Evolutionary conservation across 768 basidiomycete species (phyloP).

Genomic region (Amanita thiersii): DNA sequence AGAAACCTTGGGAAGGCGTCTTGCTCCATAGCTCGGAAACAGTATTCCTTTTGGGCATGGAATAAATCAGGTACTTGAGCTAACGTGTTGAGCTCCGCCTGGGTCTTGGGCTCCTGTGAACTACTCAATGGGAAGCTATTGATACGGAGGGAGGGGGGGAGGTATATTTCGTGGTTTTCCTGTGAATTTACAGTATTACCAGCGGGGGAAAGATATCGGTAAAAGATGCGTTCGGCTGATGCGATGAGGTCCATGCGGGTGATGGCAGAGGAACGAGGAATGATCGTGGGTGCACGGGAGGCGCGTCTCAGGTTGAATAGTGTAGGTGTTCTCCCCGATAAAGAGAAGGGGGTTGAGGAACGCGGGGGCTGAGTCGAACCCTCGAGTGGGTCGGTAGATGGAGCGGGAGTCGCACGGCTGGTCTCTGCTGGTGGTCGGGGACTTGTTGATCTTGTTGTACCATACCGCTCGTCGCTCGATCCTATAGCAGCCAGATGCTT

Average conservation of each 20-base stretch:
- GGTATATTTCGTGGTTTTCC: constrained; percentile 96
- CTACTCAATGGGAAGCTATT: constrained; percentile 83
- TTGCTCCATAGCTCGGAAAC: constrained; percentile 94
- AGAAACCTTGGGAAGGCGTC: constrained; percentile 93
- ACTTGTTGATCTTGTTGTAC: constrained; percentile 48
- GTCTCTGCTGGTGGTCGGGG: constrained; percentile 47
- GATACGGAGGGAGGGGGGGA: constrained; percentile 88
- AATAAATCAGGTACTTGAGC: constrained; percentile 96
- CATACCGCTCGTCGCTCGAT: constrained; percentile 25
- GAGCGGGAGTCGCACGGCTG: constrained; percentile 40
- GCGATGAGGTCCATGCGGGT: constrained; percentile 83
- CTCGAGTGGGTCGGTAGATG: constrained; percentile 30
- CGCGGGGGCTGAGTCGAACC: constrained; percentile 32
- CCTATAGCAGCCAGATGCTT: constrained; percentile 46
- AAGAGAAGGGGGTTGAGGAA: constrained; percentile 73
- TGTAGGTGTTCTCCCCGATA: constrained; percentile 67
- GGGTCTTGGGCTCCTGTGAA: constrained; percentile 60
- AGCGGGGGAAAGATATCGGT: constrained; percentile 83
- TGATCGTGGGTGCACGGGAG: constrained; percentile 88
- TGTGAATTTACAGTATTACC: constrained; percentile 68
- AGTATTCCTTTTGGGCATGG: constrained; percentile 95
- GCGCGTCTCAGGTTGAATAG: constrained; percentile 70
- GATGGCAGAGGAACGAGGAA: constrained; percentile 87
- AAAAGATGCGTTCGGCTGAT: constrained; percentile 93
- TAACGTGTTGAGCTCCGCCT: constrained; percentile 63